These are phyloP conservation scores for Apophysomyces variabilis DNA, from an alignment of 371 early-diverging fungal genomes.

Conservation along the genomic window DNA sequence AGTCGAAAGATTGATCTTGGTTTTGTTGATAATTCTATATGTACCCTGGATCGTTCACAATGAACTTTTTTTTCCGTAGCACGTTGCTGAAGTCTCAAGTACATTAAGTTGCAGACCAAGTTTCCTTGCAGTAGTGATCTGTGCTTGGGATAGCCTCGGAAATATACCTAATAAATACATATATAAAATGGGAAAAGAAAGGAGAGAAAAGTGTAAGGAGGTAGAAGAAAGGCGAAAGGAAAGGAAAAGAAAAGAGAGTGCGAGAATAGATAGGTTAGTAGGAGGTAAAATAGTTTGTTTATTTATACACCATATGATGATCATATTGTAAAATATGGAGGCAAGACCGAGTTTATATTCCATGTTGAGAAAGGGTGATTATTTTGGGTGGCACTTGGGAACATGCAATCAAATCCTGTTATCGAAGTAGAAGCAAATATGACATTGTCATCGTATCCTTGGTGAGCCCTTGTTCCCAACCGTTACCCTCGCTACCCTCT, in stretches of 20 bases:
- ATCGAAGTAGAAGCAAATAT: not conserved
- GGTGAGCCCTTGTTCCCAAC: not conserved
- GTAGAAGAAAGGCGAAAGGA: not conserved
- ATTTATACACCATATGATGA: not conserved
- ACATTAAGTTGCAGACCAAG: not conserved
- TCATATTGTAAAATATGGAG: not conserved
- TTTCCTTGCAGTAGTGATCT: not conserved
- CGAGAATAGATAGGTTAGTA: not conserved
- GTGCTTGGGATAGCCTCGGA: not conserved
- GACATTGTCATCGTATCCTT: not conserved
- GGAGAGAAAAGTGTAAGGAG: not conserved
- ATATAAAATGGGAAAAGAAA: not conserved
- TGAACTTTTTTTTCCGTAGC: too few relatives aligned
- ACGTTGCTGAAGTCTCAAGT: too few relatives aligned
- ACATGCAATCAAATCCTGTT: not conserved
- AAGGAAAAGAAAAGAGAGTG: not conserved
- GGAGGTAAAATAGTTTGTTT: not conserved
- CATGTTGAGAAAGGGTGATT: constrained; percentile 2
- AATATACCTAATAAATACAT: too few relatives aligned
- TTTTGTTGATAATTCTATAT: too few relatives aligned
- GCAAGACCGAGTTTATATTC: not conserved
- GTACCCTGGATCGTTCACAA: too few relatives aligned
- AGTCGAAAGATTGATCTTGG: too few relatives aligned
- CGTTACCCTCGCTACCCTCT: too few relatives aligned
- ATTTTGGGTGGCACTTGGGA: constrained; percentile 6